phyloP scores from a whole-genome alignment of 345 rosid genomes.

The Citrus australasica region DNA sequence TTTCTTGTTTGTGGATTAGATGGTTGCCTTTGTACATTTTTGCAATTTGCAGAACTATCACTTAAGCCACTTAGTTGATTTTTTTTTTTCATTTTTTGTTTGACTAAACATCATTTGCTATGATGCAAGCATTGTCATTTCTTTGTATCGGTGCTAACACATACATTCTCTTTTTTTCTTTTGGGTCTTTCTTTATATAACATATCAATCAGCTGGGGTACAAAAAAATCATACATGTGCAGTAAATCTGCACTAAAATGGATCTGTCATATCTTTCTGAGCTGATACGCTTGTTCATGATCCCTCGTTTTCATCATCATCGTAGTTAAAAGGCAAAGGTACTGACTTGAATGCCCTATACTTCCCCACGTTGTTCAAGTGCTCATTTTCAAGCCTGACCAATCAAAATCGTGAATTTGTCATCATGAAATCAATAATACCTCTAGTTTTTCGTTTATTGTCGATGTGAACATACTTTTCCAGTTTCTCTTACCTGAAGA shows the following conservation, averaged over 20 bases:
- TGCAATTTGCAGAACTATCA: not conserved
- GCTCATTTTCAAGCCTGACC: constrained; percentile 83
- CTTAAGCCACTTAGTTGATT: not conserved
- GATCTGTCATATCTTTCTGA: not conserved
- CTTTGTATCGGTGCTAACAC: not conserved
- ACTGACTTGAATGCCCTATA: constrained; percentile 77
- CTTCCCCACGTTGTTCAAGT: constrained; percentile 78
- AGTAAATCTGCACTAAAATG: not conserved
- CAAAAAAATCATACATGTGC: not conserved
- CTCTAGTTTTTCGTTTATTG: not conserved
- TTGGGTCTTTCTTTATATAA: not conserved
- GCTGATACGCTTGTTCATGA: not conserved
- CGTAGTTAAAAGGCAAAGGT: constrained; percentile 61
- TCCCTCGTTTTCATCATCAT: constrained; percentile 20
- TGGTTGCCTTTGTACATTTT: not conserved
- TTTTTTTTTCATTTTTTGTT: not conserved
- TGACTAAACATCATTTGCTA: too few species aligned
- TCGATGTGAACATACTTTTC: not conserved
- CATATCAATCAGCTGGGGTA: not conserved
- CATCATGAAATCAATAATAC: not conserved
- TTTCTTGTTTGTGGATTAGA: not conserved
- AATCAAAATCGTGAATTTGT: not conserved
- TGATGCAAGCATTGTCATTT: not conserved
- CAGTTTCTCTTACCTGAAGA: constrained; percentile 55
- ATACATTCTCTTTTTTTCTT: not conserved